Percentiles rank a stretch among this genome's conserved stretches.
Evolutionary conservation across 1,284 basidiomycete genomes (phyloP).

Genomic region (Ustilago shanxiensis): DNA sequence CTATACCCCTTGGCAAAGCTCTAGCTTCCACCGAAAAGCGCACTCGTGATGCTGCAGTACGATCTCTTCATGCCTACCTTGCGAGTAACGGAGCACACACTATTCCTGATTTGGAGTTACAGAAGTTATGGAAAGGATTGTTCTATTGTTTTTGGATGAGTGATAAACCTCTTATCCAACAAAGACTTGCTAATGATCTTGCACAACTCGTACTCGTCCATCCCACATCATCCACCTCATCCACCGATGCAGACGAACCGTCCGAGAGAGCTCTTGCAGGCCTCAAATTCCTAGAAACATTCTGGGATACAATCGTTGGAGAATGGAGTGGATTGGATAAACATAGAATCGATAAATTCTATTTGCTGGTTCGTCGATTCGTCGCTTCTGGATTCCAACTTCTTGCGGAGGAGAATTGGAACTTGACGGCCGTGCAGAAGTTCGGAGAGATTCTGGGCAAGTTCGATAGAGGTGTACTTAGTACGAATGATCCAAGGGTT

Average conservation of each 20-base stretch:
- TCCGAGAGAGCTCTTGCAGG: conserved; percentile 73
- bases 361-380: conserved; percentile 90
- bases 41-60: conserved; percentile 83
- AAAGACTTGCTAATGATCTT: conserved; percentile 86
- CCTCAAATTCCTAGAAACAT: conserved; percentile 83
- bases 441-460: conserved; percentile 34
- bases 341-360: conserved; percentile 87
- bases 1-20: conserved; percentile 60
- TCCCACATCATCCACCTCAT: conserved; percentile 8
- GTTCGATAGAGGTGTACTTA: conserved; percentile 22
- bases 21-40: conserved; percentile 74
- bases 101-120: conserved; percentile 81
- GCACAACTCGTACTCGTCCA: conserved; percentile 76
- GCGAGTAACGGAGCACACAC: conserved; percentile 53
- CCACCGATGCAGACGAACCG: neutral
- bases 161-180: conserved; percentile 96
- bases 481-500: conserved; percentile 76
- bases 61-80: conserved; percentile 79
- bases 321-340: conserved; percentile 95
- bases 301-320: conserved; percentile 88
- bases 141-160: conserved; percentile 99
- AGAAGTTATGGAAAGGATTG: conserved; percentile 95
- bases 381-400: conserved; percentile 86
- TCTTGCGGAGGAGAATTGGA: conserved; percentile 81
- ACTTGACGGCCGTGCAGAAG: conserved; percentile 67